These are phyloP conservation scores for Yarrowia sp. DNA, from an alignment of 805 yeast genomes.

Conservation along the genomic window DNA sequence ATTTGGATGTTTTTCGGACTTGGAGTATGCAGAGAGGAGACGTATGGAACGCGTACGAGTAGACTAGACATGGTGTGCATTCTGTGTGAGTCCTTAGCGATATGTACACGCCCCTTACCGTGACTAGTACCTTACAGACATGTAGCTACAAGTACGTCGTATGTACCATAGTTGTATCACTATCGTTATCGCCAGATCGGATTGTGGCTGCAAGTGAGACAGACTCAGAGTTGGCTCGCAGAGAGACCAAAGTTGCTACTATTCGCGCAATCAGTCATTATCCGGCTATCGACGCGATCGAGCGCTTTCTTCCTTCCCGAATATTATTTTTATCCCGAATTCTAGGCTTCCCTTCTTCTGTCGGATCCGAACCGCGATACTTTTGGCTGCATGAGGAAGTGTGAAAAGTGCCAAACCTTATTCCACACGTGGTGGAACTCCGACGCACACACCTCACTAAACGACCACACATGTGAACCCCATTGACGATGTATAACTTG, in stretches of 20 bases:
- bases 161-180: not conserved
- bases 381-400: not conserved
- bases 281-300: not conserved
- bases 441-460: not conserved
- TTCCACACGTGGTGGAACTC: not conserved
- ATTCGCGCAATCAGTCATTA: no score
- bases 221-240: not conserved
- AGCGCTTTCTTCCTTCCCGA: not conserved
- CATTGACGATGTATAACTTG: not conserved
- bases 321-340: not conserved
- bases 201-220: not conserved
- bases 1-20: not conserved
- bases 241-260: not conserved
- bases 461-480: not conserved
- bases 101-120: no score
- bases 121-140: no score
- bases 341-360: not conserved
- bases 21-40: not conserved
- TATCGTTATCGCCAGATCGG: not conserved
- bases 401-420: not conserved
- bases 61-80: no score
- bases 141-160: not conserved
- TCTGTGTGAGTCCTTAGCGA: no score
- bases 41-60: no score
- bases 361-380: conserved; percentile 12